Conservation (phyloP, 228 moss, liverwort and hornwort species). For the Sphagnum magellanicum region DNA sequence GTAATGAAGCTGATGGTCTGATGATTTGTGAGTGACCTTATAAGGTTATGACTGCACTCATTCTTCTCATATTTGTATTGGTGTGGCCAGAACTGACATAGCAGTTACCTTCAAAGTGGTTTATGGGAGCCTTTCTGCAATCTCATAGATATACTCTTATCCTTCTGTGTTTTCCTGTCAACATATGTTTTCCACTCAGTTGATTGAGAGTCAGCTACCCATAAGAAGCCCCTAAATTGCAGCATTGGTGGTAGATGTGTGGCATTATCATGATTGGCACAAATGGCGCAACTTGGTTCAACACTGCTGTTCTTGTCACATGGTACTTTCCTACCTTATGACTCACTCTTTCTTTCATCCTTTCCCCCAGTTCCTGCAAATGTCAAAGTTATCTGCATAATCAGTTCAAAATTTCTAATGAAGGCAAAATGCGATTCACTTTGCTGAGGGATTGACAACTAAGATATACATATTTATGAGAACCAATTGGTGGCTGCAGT, state of each 20-base stretch:
- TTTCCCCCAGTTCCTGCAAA: neutral
- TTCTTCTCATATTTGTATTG: too few species aligned
- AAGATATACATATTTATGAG: too few species aligned
- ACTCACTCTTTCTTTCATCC: neutral
- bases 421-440: too few species aligned
- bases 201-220: neutral
- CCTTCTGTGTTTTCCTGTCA: neutral
- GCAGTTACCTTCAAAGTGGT: neutral
- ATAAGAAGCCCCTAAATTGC: neutral
- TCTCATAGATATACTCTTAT: neutral
- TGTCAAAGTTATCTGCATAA: too few species aligned
- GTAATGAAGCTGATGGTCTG: too few species aligned
- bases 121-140: neutral
- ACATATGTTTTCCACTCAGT: neutral
- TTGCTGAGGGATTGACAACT: too few species aligned
- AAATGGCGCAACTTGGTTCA: constrained; percentile 97
- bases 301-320: constrained; percentile 88
- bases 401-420: too few species aligned
- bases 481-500: constrained; percentile 33
- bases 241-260: constrained; percentile 57
- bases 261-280: constrained; percentile 87
- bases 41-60: too few species aligned
- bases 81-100: neutral
- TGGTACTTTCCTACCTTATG: constrained; percentile 33
- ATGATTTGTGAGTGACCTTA: too few species aligned